phyloP scores from a whole-genome alignment of 495 filamentous ascomycete genomes.

The Darksidea phi region DNA sequence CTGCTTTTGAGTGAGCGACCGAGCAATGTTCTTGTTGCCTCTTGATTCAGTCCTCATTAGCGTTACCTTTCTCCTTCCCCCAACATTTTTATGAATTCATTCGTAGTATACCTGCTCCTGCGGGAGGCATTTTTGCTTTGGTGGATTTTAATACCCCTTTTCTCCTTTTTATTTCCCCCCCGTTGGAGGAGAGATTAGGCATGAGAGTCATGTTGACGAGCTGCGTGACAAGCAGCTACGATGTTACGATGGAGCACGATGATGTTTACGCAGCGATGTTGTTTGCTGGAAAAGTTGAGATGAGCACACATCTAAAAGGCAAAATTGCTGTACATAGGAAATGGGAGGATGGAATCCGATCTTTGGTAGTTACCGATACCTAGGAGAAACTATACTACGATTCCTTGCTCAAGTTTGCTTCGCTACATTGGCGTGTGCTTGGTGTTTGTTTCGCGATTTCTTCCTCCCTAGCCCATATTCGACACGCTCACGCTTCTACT shows the following conservation, averaged over 20 bases:
- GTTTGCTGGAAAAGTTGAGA: too few species aligned
- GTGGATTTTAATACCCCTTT: constrained; percentile 31
- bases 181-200: background rate
- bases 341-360: too few species aligned
- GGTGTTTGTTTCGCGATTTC: too few species aligned
- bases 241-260: constrained; percentile 1
- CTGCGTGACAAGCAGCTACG: background rate
- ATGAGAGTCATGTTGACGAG: background rate
- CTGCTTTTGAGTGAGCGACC: constrained; percentile 17
- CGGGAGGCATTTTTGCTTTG: constrained; percentile 8
- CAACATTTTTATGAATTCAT: background rate
- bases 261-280: background rate
- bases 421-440: too few species aligned
- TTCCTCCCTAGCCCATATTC: too few species aligned
- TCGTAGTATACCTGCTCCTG: constrained; percentile 12
- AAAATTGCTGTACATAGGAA: too few species aligned
- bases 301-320: too few species aligned
- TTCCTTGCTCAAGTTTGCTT: too few species aligned
- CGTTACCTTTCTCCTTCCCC: constrained; percentile 1
- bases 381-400: too few species aligned
- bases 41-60: background rate
- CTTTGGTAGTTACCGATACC: too few species aligned
- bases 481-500: too few species aligned
- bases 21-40: constrained; percentile 5
- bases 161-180: background rate